Percentiles rank a stretch among this genome's conserved stretches.
Conservation (phyloP, 805 yeast species). For the Kodamaea nitidulidarum region DNA sequence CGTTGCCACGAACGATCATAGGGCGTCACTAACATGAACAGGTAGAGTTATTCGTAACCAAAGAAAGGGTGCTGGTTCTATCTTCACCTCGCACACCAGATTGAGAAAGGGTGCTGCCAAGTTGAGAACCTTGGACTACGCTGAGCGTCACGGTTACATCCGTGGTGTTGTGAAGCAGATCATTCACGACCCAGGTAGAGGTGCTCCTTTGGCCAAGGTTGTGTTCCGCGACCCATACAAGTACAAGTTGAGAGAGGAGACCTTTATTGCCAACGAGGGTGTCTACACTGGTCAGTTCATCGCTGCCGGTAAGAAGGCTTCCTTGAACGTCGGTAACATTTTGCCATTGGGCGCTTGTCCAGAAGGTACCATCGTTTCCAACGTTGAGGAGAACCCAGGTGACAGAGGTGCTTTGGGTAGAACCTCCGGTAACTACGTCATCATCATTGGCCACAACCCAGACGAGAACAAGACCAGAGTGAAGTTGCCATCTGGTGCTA, state of each 20-base stretch:
- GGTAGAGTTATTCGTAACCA: constrained; percentile 99
- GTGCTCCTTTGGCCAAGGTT: constrained; percentile 97
- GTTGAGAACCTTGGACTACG: constrained; percentile 97
- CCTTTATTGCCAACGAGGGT: constrained; percentile 99
- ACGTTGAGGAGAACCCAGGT: constrained; percentile 98
- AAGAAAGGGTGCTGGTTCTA: constrained; percentile 99
- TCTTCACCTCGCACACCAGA: constrained; percentile 99
- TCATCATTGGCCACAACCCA: constrained; percentile 98
- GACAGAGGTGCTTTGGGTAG: constrained; percentile 99
- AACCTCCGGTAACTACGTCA: constrained; percentile 99
- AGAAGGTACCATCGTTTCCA: constrained; percentile 98
- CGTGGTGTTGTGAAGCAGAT: constrained; percentile 99
- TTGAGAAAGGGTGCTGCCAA: constrained; percentile 99
- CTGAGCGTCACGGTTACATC: constrained; percentile 99
- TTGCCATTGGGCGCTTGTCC: constrained; percentile 96
- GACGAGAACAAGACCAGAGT: constrained; percentile 99
- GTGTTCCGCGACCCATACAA: constrained; percentile 99
- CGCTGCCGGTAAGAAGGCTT: constrained; percentile 98
- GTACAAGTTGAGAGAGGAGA: constrained; percentile 96
- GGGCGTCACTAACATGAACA: constrained; percentile 21
- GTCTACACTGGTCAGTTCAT: constrained; percentile 99
- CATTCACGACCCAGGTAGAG: constrained; percentile 99
- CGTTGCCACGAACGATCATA: background rate
- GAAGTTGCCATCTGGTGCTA: constrained; percentile 98
- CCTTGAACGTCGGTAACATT: constrained; percentile 94